phyloP scores from a whole-genome alignment of 306 rosid genomes.

The Canavalia ensiformis region DNA sequence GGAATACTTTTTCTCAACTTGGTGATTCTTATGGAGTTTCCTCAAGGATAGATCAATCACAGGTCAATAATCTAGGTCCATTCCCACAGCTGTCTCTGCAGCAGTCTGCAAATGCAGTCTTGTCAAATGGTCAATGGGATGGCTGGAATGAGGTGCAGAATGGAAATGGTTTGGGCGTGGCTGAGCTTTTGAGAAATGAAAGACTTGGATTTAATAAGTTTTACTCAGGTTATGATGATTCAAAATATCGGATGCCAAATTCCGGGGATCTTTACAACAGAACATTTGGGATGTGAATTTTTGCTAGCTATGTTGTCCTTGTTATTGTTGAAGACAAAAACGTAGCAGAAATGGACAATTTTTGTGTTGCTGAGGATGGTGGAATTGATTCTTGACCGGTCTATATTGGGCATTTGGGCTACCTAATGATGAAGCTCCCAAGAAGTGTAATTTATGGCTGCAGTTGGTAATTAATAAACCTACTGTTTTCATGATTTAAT shows the following conservation, averaged over 20 bases:
- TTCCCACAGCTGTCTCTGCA: conserved; percentile 82
- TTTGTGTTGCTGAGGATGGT: conserved; percentile 57
- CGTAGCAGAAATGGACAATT: conserved; percentile 50
- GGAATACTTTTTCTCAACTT: conserved; percentile 75
- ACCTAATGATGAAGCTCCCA: conserved; percentile 62
- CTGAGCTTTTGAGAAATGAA: conserved; percentile 89
- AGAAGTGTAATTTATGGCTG: conserved; percentile 54
- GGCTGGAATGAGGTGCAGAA: conserved; percentile 91
- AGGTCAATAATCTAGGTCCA: conserved; percentile 67
- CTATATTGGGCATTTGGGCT: conserved; percentile 58
- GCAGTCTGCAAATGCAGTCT: conserved; percentile 72
- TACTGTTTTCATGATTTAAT: conserved; percentile 12
- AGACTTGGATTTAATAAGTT: conserved; percentile 86
- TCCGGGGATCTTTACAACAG: conserved; percentile 89
- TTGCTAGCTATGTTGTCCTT: conserved; percentile 37
- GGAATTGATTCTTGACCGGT: conserved; percentile 64
- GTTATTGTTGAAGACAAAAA: conserved; percentile 51
- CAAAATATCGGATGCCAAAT: conserved; percentile 88
- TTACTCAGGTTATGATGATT: conserved; percentile 85
- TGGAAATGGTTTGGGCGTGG: conserved; percentile 73
- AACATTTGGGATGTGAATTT: conserved; percentile 84
- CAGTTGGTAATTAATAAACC: conserved; percentile 62
- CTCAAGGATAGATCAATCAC: conserved; percentile 90
- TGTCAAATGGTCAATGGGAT: conserved; percentile 95
- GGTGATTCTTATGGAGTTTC: conserved; percentile 86